These are phyloP conservation scores for Echinosophora koreensis DNA, from an alignment of 306 rosid genomes.

Conservation along the genomic window DNA sequence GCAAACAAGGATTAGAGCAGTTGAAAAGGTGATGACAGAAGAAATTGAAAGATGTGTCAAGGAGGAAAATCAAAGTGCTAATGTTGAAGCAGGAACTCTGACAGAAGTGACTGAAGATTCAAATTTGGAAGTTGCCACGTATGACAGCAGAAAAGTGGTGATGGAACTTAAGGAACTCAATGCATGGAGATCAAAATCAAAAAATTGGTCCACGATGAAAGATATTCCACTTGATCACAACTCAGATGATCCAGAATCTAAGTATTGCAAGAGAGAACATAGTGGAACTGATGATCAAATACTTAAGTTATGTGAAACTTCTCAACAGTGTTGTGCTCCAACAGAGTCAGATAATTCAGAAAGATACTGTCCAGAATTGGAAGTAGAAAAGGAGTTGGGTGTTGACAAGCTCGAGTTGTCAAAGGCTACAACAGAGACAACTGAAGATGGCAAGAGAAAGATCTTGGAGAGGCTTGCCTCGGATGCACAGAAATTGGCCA, in stretches of 20 bases:
- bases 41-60: constrained; percentile 61
- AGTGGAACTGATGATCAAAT: constrained; percentile 75
- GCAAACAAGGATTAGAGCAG: constrained; percentile 65
- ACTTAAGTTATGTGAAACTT: constrained; percentile 92
- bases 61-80: constrained; percentile 44
- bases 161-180: constrained; percentile 46
- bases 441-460: constrained; percentile 66
- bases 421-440: constrained; percentile 52
- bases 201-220: constrained; percentile 70
- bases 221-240: constrained; percentile 92
- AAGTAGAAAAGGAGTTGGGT: constrained; percentile 75
- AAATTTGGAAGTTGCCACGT: constrained; percentile 17
- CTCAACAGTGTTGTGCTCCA: constrained; percentile 57
- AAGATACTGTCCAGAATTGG: constrained; percentile 63
- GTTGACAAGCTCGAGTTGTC: constrained; percentile 77
- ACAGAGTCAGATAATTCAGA: constrained; percentile 51
- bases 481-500: constrained; percentile 68
- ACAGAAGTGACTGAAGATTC: constrained; percentile 40
- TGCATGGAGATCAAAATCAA: constrained; percentile 59
- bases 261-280: constrained; percentile 62
- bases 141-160: constrained; percentile 49
- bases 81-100: constrained; percentile 41
- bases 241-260: constrained; percentile 64
- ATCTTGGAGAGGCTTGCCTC: constrained; percentile 80
- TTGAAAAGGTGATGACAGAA: constrained; percentile 64